Evolutionary conservation across 805 yeast species (phyloP).

Genomic region (Limtongia smithiae): DNA sequence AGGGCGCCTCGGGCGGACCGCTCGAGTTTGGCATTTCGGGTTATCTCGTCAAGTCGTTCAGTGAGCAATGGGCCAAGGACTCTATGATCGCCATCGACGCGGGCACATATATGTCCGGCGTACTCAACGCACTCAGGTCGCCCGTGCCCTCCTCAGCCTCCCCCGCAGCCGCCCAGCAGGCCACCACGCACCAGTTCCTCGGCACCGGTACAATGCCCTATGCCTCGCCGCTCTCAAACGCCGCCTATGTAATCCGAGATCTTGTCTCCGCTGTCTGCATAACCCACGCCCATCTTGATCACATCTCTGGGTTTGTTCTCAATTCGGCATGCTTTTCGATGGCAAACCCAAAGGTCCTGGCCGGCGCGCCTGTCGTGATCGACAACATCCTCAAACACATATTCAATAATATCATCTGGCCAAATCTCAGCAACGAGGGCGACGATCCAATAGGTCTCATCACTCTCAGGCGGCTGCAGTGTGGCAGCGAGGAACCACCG

Average conservation of each 20-base stretch:
- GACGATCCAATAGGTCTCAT: constrained; percentile 26
- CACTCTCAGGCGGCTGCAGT: constrained; percentile 10
- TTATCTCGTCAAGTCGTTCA: constrained; percentile 57
- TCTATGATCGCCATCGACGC: constrained; percentile 66
- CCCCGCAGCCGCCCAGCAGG: neutral
- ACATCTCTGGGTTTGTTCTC: constrained; percentile 61
- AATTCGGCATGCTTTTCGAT: constrained; percentile 59
- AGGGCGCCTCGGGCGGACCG: constrained; percentile 85
- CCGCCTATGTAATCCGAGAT: constrained; percentile 33
- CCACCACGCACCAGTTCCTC: constrained; percentile 8
- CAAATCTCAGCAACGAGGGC: constrained; percentile 49
- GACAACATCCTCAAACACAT: constrained; percentile 51
- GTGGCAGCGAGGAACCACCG: neutral
- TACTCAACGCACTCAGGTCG: constrained; percentile 44
- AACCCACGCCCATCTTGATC: constrained; percentile 86
- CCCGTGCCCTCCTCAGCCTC: constrained; percentile 3
- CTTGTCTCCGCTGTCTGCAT: constrained; percentile 41
- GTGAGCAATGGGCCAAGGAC: constrained; percentile 44
- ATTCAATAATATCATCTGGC: constrained; percentile 81
- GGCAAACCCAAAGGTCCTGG: constrained; percentile 43
- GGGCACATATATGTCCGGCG: constrained; percentile 64
- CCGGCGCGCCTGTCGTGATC: constrained; percentile 54
- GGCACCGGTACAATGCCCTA: constrained; percentile 23
- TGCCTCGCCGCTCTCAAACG: constrained; percentile 19
- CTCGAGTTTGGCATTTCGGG: constrained; percentile 66